Evolutionary conservation across 345 rosid species (phyloP).

Genomic region (Tarenaya hassleriana): DNA sequence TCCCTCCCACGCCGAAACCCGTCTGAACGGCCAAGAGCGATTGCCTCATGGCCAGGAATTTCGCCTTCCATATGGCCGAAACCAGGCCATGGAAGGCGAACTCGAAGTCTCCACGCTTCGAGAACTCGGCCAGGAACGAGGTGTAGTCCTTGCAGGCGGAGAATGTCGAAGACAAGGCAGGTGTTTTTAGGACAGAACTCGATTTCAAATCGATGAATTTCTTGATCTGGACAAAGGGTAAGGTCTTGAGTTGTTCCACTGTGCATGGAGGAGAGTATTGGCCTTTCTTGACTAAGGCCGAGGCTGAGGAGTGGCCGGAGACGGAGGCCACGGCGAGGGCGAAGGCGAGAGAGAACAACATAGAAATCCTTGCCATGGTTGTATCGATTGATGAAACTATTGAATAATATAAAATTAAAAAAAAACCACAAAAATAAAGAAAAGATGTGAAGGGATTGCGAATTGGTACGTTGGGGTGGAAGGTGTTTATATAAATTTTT

Average conservation of each 20-base stretch:
- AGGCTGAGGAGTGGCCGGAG: no score
- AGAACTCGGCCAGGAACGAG: not conserved
- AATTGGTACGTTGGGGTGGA: constrained; percentile 5
- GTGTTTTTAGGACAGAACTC: not conserved
- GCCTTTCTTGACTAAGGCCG: no score
- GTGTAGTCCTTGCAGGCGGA: constrained; percentile 14
- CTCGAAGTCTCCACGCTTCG: no score
- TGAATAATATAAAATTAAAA: not conserved
- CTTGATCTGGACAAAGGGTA: constrained; percentile 9
- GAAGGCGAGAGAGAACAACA: constrained; percentile 25
- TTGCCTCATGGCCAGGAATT: not conserved
- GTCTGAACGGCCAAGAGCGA: constrained; percentile 9
- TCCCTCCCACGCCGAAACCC: constrained; percentile 12
- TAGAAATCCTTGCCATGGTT: constrained; percentile 34
- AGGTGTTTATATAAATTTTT: constrained; percentile 17
- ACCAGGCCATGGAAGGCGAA: not conserved
- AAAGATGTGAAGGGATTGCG: constrained; percentile 25
- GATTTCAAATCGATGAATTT: constrained; percentile 2
- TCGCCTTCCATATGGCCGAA: not conserved
- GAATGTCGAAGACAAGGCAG: constrained; percentile 6
- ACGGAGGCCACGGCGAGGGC: no score
- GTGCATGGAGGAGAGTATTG: constrained; percentile 10
- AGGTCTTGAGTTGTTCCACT: constrained; percentile 15
- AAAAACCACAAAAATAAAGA: not conserved
- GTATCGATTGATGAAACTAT: constrained; percentile 16